These are phyloP conservation scores for Mucor circinelloides DNA, from an alignment of 371 early-diverging fungal genomes.

Conservation along the genomic window DNA sequence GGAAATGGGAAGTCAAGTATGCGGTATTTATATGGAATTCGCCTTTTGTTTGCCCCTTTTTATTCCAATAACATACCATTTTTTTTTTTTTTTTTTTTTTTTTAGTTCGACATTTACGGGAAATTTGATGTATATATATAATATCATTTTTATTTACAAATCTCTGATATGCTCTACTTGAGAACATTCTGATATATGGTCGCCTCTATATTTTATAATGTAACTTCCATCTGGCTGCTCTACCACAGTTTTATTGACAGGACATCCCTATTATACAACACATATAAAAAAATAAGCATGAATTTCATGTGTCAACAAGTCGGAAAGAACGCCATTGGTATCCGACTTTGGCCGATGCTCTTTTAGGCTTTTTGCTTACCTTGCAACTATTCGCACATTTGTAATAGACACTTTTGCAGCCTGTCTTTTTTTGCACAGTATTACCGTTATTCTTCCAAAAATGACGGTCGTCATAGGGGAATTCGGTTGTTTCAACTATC, in stretches of 20 bases:
- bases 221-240: conserved; percentile 49
- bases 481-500: conserved; percentile 22
- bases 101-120: neutral
- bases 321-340: conserved; percentile 7
- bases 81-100: conserved; percentile 1
- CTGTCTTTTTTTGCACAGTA: conserved; percentile 30
- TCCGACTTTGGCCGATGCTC: conserved; percentile 24
- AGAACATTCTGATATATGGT: conserved; percentile 49
- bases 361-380: conserved; percentile 19
- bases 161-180: conserved; percentile 31
- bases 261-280: conserved; percentile 26
- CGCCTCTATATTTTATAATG: conserved; percentile 56
- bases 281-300: conserved; percentile 13
- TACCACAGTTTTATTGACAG: conserved; percentile 57
- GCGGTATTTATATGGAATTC: neutral
- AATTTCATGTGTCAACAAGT: conserved; percentile 13
- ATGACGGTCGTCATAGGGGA: conserved; percentile 24
- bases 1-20: neutral
- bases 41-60: neutral
- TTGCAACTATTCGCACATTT: conserved; percentile 35
- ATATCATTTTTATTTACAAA: conserved; percentile 20
- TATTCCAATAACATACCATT: conserved; percentile 2
- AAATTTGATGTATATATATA: neutral
- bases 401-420: conserved; percentile 26
- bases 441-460: conserved; percentile 32